phyloP scores from a whole-genome alignment of 2,329 filamentous ascomycete genomes.

The Coniella lustricola region DNA sequence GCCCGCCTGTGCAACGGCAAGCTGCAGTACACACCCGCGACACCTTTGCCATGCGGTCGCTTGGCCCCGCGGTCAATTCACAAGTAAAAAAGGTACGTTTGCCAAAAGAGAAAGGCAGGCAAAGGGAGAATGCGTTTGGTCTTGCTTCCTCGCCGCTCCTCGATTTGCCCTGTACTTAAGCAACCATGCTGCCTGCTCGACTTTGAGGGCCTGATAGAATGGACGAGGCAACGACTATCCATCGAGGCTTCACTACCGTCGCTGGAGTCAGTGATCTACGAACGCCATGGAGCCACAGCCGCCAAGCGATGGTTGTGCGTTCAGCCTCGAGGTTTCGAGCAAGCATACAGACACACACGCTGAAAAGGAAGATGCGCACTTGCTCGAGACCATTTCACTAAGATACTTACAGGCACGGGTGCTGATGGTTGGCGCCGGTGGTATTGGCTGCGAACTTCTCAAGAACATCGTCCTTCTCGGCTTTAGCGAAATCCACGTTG shows the following conservation, averaged over 20 bases:
- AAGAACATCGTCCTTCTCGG: conserved; percentile 92
- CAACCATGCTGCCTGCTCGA: not conserved
- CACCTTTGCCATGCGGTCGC: conserved; percentile 55
- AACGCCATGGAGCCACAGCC: conserved; percentile 6
- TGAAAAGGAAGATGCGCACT: not conserved
- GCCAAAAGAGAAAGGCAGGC: no score
- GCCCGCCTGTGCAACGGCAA: conserved; percentile 16
- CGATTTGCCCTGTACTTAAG: not conserved
- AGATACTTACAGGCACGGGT: conserved; percentile 60
- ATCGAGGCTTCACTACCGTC: not conserved
- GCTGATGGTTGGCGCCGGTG: conserved; percentile 90
- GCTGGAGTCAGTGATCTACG: not conserved
- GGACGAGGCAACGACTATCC: not conserved
- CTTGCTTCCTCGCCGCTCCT: conserved; percentile 9
- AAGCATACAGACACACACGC: not conserved
- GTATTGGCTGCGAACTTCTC: conserved; percentile 93
- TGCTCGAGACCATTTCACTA: conserved; percentile 1
- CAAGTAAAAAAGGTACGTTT: conserved; percentile 60
- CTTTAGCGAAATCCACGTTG: conserved; percentile 88
- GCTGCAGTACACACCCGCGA: conserved; percentile 36
- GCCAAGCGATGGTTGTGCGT: conserved; percentile 4
- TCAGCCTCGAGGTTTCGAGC: not conserved
- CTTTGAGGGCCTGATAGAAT: no score
- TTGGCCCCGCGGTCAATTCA: conserved; percentile 57
- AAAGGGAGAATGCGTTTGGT: no score